Evolutionary conservation across 2,329 filamentous ascomycete species (phyloP).

Genomic region (Arthrobotrys megalospora): DNA sequence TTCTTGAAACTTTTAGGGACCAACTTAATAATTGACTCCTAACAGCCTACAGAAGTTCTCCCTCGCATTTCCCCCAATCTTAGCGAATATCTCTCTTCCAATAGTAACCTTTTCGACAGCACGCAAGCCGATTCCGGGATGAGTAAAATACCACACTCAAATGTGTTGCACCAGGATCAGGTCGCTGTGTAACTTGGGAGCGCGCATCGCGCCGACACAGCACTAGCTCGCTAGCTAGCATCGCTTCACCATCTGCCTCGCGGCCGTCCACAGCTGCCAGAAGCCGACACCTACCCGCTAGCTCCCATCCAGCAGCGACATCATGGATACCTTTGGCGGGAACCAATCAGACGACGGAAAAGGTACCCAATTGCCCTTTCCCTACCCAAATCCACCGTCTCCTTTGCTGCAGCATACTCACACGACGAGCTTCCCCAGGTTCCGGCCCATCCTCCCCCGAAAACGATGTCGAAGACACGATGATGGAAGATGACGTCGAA

Average conservation of each 20-base stretch:
- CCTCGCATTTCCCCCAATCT: no score
- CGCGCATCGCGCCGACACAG: slow-evolving; percentile 31
- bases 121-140: no score
- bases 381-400: neutral
- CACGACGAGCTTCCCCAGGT: slow-evolving; percentile 47
- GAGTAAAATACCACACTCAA: slow-evolving; percentile 14
- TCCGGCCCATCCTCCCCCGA: slow-evolving; percentile 60
- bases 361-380: slow-evolving; percentile 42
- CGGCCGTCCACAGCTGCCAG: slow-evolving; percentile 19
- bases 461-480: slow-evolving; percentile 73
- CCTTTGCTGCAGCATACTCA: slow-evolving; percentile 23
- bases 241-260: slow-evolving; percentile 13
- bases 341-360: slow-evolving; percentile 61
- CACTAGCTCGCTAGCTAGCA: slow-evolving; percentile 7
- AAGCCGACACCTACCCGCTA: slow-evolving; percentile 15
- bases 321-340: slow-evolving; percentile 58
- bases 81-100: no score
- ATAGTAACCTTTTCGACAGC: no score
- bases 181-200: slow-evolving; percentile 30
- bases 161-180: slow-evolving; percentile 12
- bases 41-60: no score
- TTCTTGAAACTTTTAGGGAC: no score
- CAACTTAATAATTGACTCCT: no score
- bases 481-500: slow-evolving; percentile 71
- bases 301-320: slow-evolving; percentile 9